phyloP scores from a whole-genome alignment of 2,329 filamentous ascomycete genomes.

The Ascochyta viciae-villosae region DNA sequence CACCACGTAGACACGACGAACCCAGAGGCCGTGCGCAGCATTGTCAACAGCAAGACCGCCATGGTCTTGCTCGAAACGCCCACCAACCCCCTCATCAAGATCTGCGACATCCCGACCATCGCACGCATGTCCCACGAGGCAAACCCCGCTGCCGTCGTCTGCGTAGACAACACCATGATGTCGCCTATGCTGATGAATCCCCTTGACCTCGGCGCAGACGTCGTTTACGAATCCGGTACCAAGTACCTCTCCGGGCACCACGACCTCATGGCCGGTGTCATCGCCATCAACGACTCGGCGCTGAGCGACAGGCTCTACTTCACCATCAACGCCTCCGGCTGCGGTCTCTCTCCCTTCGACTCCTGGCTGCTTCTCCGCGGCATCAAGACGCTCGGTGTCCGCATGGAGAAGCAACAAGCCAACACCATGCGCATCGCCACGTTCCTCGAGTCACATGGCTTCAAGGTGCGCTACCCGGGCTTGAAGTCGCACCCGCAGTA shows the following conservation, averaged over 20 bases:
- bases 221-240: conserved; percentile 96
- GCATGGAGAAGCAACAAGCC: conserved; percentile 97
- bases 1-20: conserved; percentile 95
- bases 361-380: conserved; percentile 94
- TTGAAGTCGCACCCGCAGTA: conserved; percentile 96
- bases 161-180: conserved; percentile 99
- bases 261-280: conserved; percentile 97
- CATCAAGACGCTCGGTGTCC: conserved; percentile 94
- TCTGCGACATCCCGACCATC: conserved; percentile 88
- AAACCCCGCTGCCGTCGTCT: conserved; percentile 80
- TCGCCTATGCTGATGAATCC: conserved; percentile 94
- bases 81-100: conserved; percentile 97
- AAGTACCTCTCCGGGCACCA: conserved; percentile 98
- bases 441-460: conserved; percentile 89
- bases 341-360: conserved; percentile 92
- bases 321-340: conserved; percentile 95
- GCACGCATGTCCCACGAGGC: conserved; percentile 76
- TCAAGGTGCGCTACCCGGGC: conserved; percentile 94
- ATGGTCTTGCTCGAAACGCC: conserved; percentile 97
- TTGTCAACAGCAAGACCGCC: conserved; percentile 80
- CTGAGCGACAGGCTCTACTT: conserved; percentile 93
- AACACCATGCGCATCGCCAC: conserved; percentile 91
- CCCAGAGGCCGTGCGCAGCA: conserved; percentile 71
- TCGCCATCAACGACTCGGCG: conserved; percentile 83
- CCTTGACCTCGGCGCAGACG: conserved; percentile 90